phyloP scores from a whole-genome alignment of 2,329 filamentous ascomycete species.

The Dactylellina leptospora region DNA sequence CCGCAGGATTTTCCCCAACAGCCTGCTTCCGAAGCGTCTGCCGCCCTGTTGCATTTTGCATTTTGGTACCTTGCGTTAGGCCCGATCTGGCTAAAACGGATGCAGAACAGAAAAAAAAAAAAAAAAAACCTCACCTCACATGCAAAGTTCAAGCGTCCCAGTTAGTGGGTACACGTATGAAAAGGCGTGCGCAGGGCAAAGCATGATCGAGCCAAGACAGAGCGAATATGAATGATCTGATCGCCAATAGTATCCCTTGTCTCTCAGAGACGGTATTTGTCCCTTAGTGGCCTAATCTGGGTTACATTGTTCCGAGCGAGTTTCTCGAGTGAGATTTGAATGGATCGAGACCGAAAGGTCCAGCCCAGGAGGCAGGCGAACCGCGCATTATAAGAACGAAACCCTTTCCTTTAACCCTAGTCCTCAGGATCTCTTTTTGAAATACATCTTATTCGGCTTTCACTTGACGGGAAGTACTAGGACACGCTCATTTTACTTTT shows the following conservation, averaged over 20 bases:
- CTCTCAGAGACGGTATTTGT: constrained; percentile 21
- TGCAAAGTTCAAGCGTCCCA: constrained; percentile 9
- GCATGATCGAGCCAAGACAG: constrained; percentile 25
- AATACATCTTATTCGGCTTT: constrained; percentile 13
- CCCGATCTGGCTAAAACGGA: constrained; percentile 42
- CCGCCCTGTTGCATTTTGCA: constrained; percentile 49
- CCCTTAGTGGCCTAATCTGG: constrained; percentile 20
- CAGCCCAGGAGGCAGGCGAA: constrained; percentile 22
- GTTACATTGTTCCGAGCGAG: constrained; percentile 50
- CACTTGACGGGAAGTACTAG: constrained; percentile 14
- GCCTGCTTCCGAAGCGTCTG: constrained; percentile 36
- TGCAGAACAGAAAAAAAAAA: constrained; percentile 43
- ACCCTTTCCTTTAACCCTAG: constrained; percentile 5
- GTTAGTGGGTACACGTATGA: constrained; percentile 44
- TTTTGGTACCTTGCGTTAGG: constrained; percentile 53
- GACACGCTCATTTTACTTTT: constrained; percentile 44
- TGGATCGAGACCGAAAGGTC: constrained; percentile 4
- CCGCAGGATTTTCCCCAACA: constrained; percentile 36
- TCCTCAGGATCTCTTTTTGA: constrained; percentile 16
- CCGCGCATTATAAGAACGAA: constrained; percentile 28
- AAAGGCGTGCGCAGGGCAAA: not conserved
- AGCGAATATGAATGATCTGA: constrained; percentile 11
- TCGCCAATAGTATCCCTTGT: constrained; percentile 26
- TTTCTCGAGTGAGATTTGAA: constrained; percentile 32
- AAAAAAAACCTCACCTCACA: constrained; percentile 24